Percentiles rank a stretch among this genome's conserved stretches.
Conservation (phyloP, 768 basidiomycete species). For the Dentipellis sp. region DNA sequence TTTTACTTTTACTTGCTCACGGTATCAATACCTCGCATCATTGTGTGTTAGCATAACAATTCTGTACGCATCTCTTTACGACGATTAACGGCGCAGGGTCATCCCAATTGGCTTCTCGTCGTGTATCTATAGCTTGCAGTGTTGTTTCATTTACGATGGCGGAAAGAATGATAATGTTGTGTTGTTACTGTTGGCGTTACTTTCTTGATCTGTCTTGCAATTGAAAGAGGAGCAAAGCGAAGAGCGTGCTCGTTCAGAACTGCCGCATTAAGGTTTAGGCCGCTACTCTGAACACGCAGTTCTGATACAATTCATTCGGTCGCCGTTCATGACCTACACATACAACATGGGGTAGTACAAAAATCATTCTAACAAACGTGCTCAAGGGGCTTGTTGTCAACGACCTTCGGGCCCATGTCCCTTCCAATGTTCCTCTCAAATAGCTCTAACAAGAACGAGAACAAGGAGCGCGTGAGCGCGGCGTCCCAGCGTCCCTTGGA, state of each 20-base stretch:
- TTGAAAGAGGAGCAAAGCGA: not conserved
- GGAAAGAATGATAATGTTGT: constrained; percentile 22
- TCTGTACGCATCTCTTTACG: constrained; percentile 26
- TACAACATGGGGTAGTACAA: too few species aligned
- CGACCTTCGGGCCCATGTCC: constrained; percentile 66
- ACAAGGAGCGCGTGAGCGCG: constrained; percentile 72
- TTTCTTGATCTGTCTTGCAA: not conserved
- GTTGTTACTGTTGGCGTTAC: constrained; percentile 19
- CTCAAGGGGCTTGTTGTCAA: constrained; percentile 40
- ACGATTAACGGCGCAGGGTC: constrained; percentile 19
- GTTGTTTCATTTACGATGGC: constrained; percentile 19
- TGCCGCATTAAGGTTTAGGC: not conserved
- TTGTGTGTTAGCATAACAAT: constrained; percentile 19
- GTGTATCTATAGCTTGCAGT: constrained; percentile 19
- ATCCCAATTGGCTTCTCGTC: constrained; percentile 17
- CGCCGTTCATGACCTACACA: too few species aligned
- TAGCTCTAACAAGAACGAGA: constrained; percentile 85
- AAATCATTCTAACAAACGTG: constrained; percentile 59
- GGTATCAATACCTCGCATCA: constrained; percentile 21
- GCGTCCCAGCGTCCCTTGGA: constrained; percentile 97
- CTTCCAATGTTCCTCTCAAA: constrained; percentile 83
- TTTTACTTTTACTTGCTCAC: constrained; percentile 31
- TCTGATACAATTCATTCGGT: not conserved
- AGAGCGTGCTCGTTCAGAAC: not conserved
- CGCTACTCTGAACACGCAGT: not conserved